Conservation (phyloP, 371 early-diverging fungal species). For the Mucor lusitanicus region DNA sequence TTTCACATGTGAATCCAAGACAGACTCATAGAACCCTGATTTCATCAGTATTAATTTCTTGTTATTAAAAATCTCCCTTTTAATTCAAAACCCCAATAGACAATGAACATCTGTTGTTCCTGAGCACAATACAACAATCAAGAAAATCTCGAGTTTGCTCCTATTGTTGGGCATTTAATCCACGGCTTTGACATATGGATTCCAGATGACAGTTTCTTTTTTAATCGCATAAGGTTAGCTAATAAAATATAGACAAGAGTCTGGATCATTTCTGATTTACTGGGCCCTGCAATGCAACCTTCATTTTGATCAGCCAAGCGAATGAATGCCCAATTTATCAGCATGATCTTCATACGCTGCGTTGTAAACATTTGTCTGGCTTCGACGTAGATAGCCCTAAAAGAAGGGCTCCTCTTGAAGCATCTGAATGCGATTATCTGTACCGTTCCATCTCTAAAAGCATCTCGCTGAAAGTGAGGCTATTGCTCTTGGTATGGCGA, state of each 20-base stretch:
- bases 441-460: no score
- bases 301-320: background rate
- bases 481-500: no score
- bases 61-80: background rate
- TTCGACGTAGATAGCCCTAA: no score
- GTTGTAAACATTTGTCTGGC: no score
- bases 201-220: background rate
- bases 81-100: background rate
- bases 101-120: background rate
- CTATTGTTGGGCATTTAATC: background rate
- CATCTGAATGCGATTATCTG: no score
- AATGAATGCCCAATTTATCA: no score
- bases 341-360: no score
- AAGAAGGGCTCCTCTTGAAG: no score
- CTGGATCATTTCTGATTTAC: background rate
- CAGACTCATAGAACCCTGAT: background rate
- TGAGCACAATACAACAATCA: background rate
- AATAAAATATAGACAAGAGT: background rate
- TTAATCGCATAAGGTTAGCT: background rate
- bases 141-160: background rate
- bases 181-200: background rate
- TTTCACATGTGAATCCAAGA: background rate
- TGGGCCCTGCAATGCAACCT: background rate
- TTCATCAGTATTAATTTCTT: background rate
- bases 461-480: no score